Evolutionary conservation across 305 asterid genomes (phyloP), one percentile per base, ranked within the genome.

Genomic region (Salvia sclarea): DNA sequence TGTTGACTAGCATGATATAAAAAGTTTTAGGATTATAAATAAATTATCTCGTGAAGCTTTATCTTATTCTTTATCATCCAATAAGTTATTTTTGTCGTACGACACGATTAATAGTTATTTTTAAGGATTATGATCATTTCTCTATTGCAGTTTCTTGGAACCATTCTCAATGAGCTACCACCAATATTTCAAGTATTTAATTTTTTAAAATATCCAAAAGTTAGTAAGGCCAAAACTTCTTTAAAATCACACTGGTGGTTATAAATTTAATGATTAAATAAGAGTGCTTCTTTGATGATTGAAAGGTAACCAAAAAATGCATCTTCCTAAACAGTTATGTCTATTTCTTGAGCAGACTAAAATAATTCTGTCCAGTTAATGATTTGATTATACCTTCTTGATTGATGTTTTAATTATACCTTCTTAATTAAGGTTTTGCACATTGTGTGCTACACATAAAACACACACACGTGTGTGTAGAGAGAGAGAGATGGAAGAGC

Each of bases 401-500:
- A 11, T 30, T 30, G 11, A 10, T 16, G n/a, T 14, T 25, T 9
- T n/a, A 1, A 5, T 52, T 4, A 8, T 1, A 2, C 41, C 18
- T 31, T 12, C 20, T n/a, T 2, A 0, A 10, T 47, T 16, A 17
- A 14, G 8, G 12, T 30, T 17, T 10, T 64, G 41, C 28, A 55
- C 41, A 55, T 7, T 30, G 24, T 55, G 41, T 55, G 61, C 41
- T 2, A 48, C 37, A 31, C 49, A 55, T 16, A 54, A 40, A 33
- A 33, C 38, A 13, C 56, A 28, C 47, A 56, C 57, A 45, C 44
- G 62, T 68, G 65, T 43, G 47, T 5, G 3, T 24, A 28, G 31
- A n/a, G 41, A 53, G 72, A 66, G 12, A 66, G 71, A 3, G 28
- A 31, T 28, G 20, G 14, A 22, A 17, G 50, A 61, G 53, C 14